Evolutionary conservation across 2,329 filamentous ascomycete genomes (phyloP).

Genomic region (Cladosporium phlei): DNA sequence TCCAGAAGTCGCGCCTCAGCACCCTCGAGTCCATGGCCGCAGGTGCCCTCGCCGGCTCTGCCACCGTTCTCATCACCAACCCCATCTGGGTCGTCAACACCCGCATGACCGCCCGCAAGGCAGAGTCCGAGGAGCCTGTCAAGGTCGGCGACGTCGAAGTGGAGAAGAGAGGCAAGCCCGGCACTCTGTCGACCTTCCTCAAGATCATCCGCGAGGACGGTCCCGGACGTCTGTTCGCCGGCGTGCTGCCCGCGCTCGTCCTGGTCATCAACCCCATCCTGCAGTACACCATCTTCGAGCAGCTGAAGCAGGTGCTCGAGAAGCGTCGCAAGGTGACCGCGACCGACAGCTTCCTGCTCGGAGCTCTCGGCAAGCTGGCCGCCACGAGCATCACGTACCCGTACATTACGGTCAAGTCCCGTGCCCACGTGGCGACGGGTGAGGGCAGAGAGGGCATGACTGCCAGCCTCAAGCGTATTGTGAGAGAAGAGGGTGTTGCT

Average conservation of each 20-base stretch:
- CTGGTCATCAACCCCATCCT: constrained; percentile 97
- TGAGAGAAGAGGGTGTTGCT: constrained; percentile 82
- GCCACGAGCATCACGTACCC: constrained; percentile 94
- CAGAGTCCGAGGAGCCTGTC: constrained; percentile 42
- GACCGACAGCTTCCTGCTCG: constrained; percentile 81
- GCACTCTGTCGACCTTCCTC: constrained; percentile 76
- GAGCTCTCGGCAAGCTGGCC: constrained; percentile 88
- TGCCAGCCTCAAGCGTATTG: constrained; percentile 70
- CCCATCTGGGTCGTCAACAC: constrained; percentile 99
- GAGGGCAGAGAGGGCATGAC: constrained; percentile 75
- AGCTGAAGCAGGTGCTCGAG: constrained; percentile 89
- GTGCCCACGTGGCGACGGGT: constrained; percentile 85
- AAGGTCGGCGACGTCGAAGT: constrained; percentile 35
- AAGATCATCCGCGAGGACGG: constrained; percentile 80
- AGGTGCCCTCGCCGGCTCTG: constrained; percentile 85
- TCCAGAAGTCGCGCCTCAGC: constrained; percentile 72
- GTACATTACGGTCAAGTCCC: constrained; percentile 97
- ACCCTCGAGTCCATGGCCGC: constrained; percentile 93
- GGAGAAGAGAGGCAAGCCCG: constrained; percentile 49
- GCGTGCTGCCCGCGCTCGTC: constrained; percentile 86
- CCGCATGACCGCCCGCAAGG: constrained; percentile 86
- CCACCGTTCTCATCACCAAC: constrained; percentile 93
- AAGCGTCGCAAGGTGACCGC: constrained; percentile 72
- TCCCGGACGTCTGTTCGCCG: constrained; percentile 77
- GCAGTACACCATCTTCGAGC: constrained; percentile 98